Evolutionary conservation across 1,284 basidiomycete genomes (phyloP), one percentile per base, ranked within the genome.

Genomic region (Salmacisia buchloeana): DNA sequence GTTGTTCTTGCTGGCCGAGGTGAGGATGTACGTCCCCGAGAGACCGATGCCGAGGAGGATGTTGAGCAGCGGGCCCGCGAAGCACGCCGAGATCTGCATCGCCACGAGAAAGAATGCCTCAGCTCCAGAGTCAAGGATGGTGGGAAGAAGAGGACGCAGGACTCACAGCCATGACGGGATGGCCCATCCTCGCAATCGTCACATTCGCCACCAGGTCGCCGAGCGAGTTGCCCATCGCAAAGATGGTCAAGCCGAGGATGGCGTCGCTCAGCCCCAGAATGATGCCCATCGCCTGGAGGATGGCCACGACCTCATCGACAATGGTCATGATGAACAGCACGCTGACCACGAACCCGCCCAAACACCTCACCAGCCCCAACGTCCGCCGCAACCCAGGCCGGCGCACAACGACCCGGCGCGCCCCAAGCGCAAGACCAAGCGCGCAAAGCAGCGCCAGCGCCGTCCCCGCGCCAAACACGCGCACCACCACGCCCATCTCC

Each of bases 191-290:
- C 6, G 76, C 76, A 92, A 79, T 75, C 57, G 91, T 94, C 81
- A 92, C 89, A 81, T 98, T 97, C 36, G 94, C 94, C 2, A 98
- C 94, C 21, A 97, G 85, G 81, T 98, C 94, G 1, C 94, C 94
- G 6, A 97, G 85, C 34, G 91, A 94, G 81, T 97, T 97, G 25
- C 94, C 94, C 35, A 97, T 85, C 0, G 94, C 94, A 75, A 98
- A 98, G 68, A 98, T 88, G 0, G 94, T 97, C 58, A 97, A 82
- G 2, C 94, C 94, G 60, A 98, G 89, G 76, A 98, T 58, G 29
- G 94, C 94, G 78, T 97, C 92, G n/a, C 91, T 93, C 27, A 98
- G 84, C 0, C 94, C 93, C 72, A 96, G 89, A 63, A 97, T 90
- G 80, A 89, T 87, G 18, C 94, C 94, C 72, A 96, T 89, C 0